Evolutionary conservation across 495 filamentous ascomycete species (phyloP), one percentile per base, ranked within the genome.

Genomic region (Aspergillus olivimuriae): DNA sequence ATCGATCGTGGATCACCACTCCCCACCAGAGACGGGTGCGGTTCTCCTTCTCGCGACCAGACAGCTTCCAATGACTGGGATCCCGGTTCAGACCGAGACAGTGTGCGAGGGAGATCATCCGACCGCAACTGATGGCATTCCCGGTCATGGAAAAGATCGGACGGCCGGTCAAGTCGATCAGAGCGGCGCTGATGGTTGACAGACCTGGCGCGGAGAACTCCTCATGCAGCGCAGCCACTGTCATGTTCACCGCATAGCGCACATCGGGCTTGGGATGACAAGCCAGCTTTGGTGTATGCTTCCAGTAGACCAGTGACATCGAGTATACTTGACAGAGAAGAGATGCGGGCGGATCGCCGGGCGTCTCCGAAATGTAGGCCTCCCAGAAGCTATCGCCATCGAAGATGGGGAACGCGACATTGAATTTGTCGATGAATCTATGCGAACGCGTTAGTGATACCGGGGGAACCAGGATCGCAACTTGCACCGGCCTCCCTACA

Each of bases 281-380:
- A 14, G 64, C 53, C 8, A 73, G 60, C 23, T 68, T 68, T 3
- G 63, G 65, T 0, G 62, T 69, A 38, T 68, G 65, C 31, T 69
- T 68, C 73, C 73, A 76, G 41, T 73, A 73, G 32, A 75, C 64
- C 2, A 74, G 47, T 8, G 71, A 73, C 58, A 71, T 72, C 5
- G 74, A 76, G 47, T 74, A 75, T 4, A 77, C 57, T 32, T 72
- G 69, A 39, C 71, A 76, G n/a, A 76, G 24, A n/a, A 79, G 53
- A 20, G 72, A 66, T 12, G 71, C 68, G 1, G 73, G 68, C n/a
- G 74, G 62, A 24, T 70, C 68, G 34, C 69, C 53, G 14, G 61
- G 57, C 0, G 46, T 47, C 1, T 69, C 66, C 6, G 67, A 62
- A 4, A 66, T 63, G 39, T 72, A 71, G 4, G 66, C 60, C 22